Evolutionary conservation across 345 rosid genomes (phyloP), one percentile per base, ranked within the genome.

Genomic region (Acer campestre): DNA sequence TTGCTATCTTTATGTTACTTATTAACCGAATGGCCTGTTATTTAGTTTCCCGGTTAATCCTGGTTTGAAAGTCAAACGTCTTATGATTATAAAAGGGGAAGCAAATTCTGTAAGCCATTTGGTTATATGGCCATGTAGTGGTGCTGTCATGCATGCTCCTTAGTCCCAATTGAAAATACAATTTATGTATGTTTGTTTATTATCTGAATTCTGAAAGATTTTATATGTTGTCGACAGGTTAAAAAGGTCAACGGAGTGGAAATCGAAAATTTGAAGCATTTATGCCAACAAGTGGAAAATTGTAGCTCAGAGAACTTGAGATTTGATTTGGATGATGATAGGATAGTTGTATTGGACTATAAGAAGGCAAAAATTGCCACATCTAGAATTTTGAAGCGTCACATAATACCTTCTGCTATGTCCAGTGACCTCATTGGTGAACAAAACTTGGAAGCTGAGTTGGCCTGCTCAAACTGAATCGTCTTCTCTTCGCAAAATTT

Each of bases 271-370:
- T 79, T 95, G 85, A 89, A 86, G 90, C 95, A 91, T 81, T 72
- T 91, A 75, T 86, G 90, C 80, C 79, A 87, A 81, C 87, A 88
- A 64, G 94, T 90, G 67, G 94, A 91, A 68, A 84, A 84, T 22
- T 90, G 93, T 74, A 71, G 78, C 66, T 74, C 81, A 0, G 92
- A 88, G 72, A 84, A 80, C 68, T 75, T 91, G 85, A 90, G 95
- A 79, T 68, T 95, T 18, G 98, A 95, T 85, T 84, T 95, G 87
- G 98, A 91, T 62, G 97, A 89, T 53, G 98, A 90, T 58, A 86
- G 97, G 75, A 92, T 93, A 55, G 85, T 93, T 6, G 91, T 81
- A 58, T 83, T 95, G 78, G 82, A 85, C 80, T 90, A 88, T 81
- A 31, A 80, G 14, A 78, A 48, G 1, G 97, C 95, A 13, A 91